Percentiles rank a stretch among this genome's conserved stretches.
Evolutionary conservation across 805 yeast species (phyloP).

Genomic region (Yarrowia osloensis): DNA sequence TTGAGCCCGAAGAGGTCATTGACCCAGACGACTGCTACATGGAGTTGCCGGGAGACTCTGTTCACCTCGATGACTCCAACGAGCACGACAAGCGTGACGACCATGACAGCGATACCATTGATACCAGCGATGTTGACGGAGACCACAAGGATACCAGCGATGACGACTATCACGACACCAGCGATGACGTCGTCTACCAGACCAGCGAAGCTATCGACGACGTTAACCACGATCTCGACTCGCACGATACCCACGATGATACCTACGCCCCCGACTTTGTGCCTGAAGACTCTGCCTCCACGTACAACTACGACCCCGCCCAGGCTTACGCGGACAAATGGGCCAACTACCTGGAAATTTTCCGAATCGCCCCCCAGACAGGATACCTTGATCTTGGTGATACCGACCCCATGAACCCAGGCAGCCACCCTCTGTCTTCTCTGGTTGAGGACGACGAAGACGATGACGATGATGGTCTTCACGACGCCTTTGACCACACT

Average conservation of each 20-base stretch:
- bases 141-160: neutral
- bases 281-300: neutral
- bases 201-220: neutral
- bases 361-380: neutral
- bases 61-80: neutral
- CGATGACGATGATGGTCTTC: neutral
- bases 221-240: neutral
- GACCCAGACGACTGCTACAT: neutral
- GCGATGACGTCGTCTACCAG: no score
- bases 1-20: neutral
- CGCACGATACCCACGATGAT: neutral
- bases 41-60: neutral
- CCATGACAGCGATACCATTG: neutral
- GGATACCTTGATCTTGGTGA: neutral
- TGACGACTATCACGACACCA: neutral
- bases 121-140: neutral
- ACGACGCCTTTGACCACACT: conserved; percentile 1
- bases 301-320: neutral
- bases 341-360: conserved; percentile 21
- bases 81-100: neutral
- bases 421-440: neutral
- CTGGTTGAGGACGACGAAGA: conserved; percentile 1
- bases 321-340: conserved; percentile 12
- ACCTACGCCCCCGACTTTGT: neutral
- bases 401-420: conserved; percentile 14